Evolutionary conservation across 2,329 filamentous ascomycete genomes (phyloP).

Genomic region (Hymenoscyphus fructigenus): DNA sequence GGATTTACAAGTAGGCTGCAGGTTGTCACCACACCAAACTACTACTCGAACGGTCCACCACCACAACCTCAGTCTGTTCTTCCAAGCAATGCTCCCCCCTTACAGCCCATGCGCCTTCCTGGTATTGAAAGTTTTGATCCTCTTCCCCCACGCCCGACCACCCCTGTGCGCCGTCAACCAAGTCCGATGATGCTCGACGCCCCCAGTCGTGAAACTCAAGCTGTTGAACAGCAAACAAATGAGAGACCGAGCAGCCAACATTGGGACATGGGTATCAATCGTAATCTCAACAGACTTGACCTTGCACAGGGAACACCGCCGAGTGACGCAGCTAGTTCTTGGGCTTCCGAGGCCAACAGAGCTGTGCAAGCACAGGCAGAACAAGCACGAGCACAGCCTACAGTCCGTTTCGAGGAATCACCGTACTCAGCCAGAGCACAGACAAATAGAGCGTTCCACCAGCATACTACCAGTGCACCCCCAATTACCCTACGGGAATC

Average conservation of each 20-base stretch:
- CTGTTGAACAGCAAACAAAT: conserved; percentile 41
- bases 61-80: conserved; percentile 28
- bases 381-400: conserved; percentile 46
- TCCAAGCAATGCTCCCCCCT: conserved; percentile 46
- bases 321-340: conserved; percentile 52
- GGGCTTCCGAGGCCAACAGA: conserved; percentile 57
- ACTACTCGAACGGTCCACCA: conserved; percentile 43
- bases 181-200: conserved; percentile 78
- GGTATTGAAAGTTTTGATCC: conserved; percentile 92
- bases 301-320: conserved; percentile 55
- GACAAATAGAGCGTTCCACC: conserved; percentile 25
- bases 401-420: conserved; percentile 56
- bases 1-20: conserved; percentile 64
- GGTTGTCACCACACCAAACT: conserved; percentile 70
- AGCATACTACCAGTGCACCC: conserved; percentile 53
- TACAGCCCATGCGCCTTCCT: conserved; percentile 66
- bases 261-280: conserved; percentile 66
- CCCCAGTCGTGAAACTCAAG: conserved; percentile 26
- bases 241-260: conserved; percentile 46
- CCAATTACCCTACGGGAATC: conserved; percentile 56
- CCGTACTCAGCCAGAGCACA: conserved; percentile 39
- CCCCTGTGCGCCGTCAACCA: conserved; percentile 62
- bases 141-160: conserved; percentile 60
- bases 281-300: conserved; percentile 65
- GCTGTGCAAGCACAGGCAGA: conserved; percentile 57